Evolutionary conservation across 1,284 basidiomycete genomes (phyloP).

Genomic region (Athelia psychrophila): DNA sequence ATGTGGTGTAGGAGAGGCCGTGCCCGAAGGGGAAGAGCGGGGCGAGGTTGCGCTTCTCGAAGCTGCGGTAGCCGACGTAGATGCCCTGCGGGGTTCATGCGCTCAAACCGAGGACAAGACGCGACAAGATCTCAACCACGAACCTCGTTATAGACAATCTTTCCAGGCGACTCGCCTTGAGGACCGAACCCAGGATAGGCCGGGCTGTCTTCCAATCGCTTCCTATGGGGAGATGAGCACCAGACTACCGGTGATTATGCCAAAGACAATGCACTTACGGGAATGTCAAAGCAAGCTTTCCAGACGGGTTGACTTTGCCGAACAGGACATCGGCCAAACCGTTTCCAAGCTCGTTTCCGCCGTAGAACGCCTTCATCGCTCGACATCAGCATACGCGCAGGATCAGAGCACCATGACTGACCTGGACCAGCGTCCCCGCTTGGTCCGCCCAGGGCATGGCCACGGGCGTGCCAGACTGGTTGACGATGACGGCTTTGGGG

Average conservation of each 20-base stretch:
- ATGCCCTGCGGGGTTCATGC: slow-evolving; percentile 25
- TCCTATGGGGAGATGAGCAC: slow-evolving; percentile 17
- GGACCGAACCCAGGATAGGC: slow-evolving; percentile 38
- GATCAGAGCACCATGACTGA: no score
- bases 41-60: slow-evolving; percentile 32
- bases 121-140: slow-evolving; percentile 2
- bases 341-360: slow-evolving; percentile 54
- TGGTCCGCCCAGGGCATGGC: slow-evolving; percentile 50
- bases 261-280: slow-evolving; percentile 31
- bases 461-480: slow-evolving; percentile 49
- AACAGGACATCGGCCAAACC: slow-evolving; percentile 52
- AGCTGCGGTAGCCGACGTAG: slow-evolving; percentile 41
- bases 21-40: slow-evolving; percentile 50
- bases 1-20: slow-evolving; percentile 51
- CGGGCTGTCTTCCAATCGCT: slow-evolving; percentile 40
- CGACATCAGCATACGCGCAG: no score
- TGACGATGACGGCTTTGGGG: slow-evolving; percentile 49
- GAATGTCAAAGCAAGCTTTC: slow-evolving; percentile 47
- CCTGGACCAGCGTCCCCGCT: slow-evolving; percentile 43
- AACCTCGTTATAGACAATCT: slow-evolving; percentile 41
- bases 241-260: background rate
- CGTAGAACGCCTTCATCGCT: slow-evolving; percentile 44
- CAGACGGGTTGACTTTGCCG: slow-evolving; percentile 51
- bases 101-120: background rate
- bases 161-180: slow-evolving; percentile 35